Percentiles rank a stretch among this genome's conserved stretches.
Evolutionary conservation across 345 rosid species (phyloP).

Genomic region (Eucalyptus brandiana): DNA sequence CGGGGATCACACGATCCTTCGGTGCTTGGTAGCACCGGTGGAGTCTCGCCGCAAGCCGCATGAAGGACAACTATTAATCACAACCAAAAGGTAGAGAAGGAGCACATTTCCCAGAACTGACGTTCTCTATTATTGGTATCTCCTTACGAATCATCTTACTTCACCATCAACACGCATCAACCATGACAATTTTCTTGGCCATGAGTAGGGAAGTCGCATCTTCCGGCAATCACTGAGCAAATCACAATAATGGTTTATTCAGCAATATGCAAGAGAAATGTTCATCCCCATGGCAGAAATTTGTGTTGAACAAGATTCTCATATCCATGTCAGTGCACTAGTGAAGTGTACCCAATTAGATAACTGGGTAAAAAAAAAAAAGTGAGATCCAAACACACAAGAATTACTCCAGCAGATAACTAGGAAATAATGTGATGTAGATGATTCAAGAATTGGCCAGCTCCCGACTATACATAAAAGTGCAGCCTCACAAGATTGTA

Average conservation of each 20-base stretch:
- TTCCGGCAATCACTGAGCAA: not conserved
- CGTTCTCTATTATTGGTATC: not conserved
- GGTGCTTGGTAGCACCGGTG: no score
- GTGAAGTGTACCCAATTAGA: not conserved
- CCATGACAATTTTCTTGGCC: not conserved
- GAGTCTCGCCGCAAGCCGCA: not conserved
- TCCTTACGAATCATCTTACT: not conserved
- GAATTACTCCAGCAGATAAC: not conserved
- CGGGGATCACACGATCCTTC: no score
- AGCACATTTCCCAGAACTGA: not conserved
- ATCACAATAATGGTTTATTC: not conserved
- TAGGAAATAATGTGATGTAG: not conserved
- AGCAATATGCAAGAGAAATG: not conserved
- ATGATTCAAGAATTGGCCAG: not conserved
- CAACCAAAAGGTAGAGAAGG: not conserved
- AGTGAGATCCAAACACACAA: not conserved
- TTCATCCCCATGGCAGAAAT: not conserved
- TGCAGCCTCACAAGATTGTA: not conserved
- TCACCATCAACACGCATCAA: not conserved
- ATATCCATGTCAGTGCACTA: not conserved
- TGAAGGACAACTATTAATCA: not conserved
- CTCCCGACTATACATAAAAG: not conserved
- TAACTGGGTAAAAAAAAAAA: not conserved
- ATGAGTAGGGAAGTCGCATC: not conserved
- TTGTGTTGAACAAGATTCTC: not conserved